Conservation (phyloP, 2,329 filamentous ascomycete species). For the Colletotrichum aenigma region DNA sequence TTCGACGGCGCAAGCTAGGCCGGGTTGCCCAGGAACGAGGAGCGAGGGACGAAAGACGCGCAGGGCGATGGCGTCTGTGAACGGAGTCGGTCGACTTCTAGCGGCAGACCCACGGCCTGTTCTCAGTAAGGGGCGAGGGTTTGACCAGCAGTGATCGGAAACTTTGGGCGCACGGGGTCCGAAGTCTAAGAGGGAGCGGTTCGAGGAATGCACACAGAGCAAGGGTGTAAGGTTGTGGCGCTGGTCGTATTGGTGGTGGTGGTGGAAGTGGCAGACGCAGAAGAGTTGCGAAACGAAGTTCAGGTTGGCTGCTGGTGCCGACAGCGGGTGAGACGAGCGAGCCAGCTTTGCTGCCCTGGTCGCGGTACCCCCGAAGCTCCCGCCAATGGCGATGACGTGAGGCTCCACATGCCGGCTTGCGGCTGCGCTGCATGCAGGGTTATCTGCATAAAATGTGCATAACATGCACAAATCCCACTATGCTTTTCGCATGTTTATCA, state of each 20-base stretch:
- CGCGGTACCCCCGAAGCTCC: slow-evolving; percentile 1
- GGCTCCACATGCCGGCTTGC: slow-evolving; percentile 5
- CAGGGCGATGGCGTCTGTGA: not conserved
- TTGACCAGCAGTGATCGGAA: slow-evolving; percentile 4
- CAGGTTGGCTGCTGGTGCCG: not conserved
- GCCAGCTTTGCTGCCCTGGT: slow-evolving; percentile 1
- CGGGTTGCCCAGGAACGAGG: not conserved
- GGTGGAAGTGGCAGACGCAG: not conserved
- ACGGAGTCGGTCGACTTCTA: not conserved
- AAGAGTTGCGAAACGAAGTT: slow-evolving; percentile 13
- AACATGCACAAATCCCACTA: not conserved
- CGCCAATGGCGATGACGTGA: slow-evolving; percentile 19
- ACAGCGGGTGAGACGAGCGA: not conserved
- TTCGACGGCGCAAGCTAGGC: slow-evolving; percentile 1
- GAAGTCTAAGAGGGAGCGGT: slow-evolving; percentile 3
- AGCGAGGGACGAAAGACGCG: not conserved
- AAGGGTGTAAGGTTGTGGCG: slow-evolving; percentile 1
- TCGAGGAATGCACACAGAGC: slow-evolving; percentile 3
- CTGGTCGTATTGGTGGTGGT: not conserved
- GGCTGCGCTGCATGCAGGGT: not conserved
- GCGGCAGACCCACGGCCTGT: slow-evolving; percentile 1
- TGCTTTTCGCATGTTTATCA: not conserved
- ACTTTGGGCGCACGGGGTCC: slow-evolving; percentile 16
- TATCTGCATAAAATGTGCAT: not conserved
- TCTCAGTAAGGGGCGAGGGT: slow-evolving; percentile 5